Conservation (phyloP, 2,329 filamentous ascomycete species). For the Monosporascus sp. region DNA sequence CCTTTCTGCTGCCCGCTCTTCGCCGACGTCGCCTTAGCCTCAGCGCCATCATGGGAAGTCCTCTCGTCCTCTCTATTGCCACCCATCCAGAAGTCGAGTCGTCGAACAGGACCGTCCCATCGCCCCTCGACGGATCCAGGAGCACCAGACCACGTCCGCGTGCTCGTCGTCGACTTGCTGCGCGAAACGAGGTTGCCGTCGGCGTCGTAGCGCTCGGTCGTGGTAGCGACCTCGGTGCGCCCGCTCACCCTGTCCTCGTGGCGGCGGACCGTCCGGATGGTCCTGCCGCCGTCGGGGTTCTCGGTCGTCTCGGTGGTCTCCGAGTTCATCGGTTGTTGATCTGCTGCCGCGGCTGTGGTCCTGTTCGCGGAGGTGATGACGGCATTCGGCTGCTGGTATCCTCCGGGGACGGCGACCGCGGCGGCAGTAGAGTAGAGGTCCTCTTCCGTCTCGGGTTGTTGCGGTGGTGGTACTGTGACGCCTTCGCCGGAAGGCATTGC, state of each 20-base stretch:
- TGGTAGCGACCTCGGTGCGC: conserved; percentile 8
- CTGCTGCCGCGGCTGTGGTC: background rate
- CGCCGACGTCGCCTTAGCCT: background rate
- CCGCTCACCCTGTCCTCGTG: conserved; percentile 3
- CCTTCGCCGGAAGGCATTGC: too few species aligned
- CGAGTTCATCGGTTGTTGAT: background rate
- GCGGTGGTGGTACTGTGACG: background rate
- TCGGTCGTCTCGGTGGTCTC: conserved; percentile 6
- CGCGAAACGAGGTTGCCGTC: conserved; percentile 14
- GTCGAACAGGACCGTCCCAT: background rate
- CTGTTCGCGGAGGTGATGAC: background rate
- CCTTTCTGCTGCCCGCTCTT: background rate
- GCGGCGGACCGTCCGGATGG: conserved; percentile 10
- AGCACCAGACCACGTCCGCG: conserved; percentile 10
- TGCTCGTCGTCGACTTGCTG: conserved; percentile 6
- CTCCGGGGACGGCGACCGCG: background rate
- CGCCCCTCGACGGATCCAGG: too few species aligned
- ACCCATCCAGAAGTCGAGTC: conserved; percentile 3
- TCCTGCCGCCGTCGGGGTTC: conserved; percentile 18
- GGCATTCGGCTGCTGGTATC: background rate
- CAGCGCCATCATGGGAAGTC: background rate
- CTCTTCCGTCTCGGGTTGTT: background rate
- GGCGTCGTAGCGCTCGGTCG: conserved; percentile 11
- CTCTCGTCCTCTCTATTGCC: background rate
- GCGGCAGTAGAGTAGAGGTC: background rate